Evolutionary conservation across 1,284 basidiomycete species (phyloP), one percentile per base, ranked within the genome.

Genomic region (Ganoderma boninense): DNA sequence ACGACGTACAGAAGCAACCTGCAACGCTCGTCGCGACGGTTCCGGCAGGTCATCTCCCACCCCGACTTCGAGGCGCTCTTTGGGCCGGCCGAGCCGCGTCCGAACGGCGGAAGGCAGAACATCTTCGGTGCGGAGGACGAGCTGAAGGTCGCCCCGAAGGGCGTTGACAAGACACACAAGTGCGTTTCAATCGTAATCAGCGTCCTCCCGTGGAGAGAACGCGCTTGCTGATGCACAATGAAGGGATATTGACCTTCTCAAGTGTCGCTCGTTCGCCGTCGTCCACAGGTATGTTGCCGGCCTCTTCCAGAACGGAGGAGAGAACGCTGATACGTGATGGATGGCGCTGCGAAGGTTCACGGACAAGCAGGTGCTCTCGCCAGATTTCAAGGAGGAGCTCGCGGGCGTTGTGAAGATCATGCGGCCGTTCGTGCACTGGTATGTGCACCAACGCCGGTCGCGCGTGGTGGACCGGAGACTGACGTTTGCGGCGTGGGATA

Each of bases 91-190:
- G 84, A 83, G 60, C 90, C 90, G 0, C 84, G 88, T 76, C 83
- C 87, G 5, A 86, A 91, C 61, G 92, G 93, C 43, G 79, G 84
- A 68, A 82, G 90, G 64, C 87, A 88, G 77, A 96, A 87, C 78
- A 88, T 97, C 3, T 97, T 95, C 80, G 95, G 95, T 0, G 80
- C 81, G 69, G 92, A 95, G 4, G 95, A 95, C 76, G 91, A 94
- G 77, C 83, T 97, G 63, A 97, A 97, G 81, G 89, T 89, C 2
- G 94, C 95, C 13, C 95, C 95, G 1, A 97, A 97, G 78, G 96
- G 96, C 0, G 82, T 96, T n/a, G 88, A 90, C 67, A 97, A 95
- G 80, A 86, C 85, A 26, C 95, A 97, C 78, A 84, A 85, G 92
- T 93, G 67, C 35, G 83, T 77, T 26, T 11, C 0, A 23, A n/a